phyloP scores from a whole-genome alignment of 2,329 filamentous ascomycete species.

The Nemania abortiva region DNA sequence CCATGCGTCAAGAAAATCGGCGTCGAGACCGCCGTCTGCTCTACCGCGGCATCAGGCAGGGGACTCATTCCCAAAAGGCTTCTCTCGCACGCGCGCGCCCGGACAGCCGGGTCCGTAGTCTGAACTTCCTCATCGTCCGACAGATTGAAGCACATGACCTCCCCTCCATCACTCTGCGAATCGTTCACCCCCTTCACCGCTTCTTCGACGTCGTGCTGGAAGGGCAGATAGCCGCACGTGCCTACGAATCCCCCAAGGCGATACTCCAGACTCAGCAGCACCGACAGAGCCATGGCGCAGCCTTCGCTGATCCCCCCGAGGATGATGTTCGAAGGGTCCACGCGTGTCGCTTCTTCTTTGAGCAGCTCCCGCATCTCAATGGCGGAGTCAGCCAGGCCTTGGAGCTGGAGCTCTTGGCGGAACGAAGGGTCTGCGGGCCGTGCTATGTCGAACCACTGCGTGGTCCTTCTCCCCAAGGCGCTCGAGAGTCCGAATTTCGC shows the following conservation, averaged over 20 bases:
- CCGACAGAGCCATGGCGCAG: slow-evolving; percentile 59
- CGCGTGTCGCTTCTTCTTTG: slow-evolving; percentile 47
- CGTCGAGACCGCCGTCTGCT: slow-evolving; percentile 21
- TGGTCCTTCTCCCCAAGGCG: slow-evolving; percentile 53
- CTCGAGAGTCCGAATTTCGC: slow-evolving; percentile 58
- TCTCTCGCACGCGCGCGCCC: slow-evolving; percentile 49
- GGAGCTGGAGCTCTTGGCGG: slow-evolving; percentile 56
- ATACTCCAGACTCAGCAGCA: slow-evolving; percentile 55
- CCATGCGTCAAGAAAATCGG: slow-evolving; percentile 61
- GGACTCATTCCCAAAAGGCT: slow-evolving; percentile 48
- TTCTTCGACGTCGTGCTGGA: slow-evolving; percentile 53
- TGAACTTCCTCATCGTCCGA: slow-evolving; percentile 21
- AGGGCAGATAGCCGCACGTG: slow-evolving; percentile 61
- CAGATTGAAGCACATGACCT: too few relatives aligned
- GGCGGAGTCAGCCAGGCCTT: slow-evolving; percentile 58
- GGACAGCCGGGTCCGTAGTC: background rate
- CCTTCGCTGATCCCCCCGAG: slow-evolving; percentile 66
- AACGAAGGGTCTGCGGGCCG: slow-evolving; percentile 54
- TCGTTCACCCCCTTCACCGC: slow-evolving; percentile 36
- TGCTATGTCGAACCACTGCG: slow-evolving; percentile 65
- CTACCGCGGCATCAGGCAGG: background rate
- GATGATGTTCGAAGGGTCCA: slow-evolving; percentile 56
- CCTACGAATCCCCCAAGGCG: slow-evolving; percentile 58
- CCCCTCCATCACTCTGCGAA: slow-evolving; percentile 9
- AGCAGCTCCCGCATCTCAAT: slow-evolving; percentile 53